Conservation (phyloP, 257 asterid species). For the Verbascum thapsus region DNA sequence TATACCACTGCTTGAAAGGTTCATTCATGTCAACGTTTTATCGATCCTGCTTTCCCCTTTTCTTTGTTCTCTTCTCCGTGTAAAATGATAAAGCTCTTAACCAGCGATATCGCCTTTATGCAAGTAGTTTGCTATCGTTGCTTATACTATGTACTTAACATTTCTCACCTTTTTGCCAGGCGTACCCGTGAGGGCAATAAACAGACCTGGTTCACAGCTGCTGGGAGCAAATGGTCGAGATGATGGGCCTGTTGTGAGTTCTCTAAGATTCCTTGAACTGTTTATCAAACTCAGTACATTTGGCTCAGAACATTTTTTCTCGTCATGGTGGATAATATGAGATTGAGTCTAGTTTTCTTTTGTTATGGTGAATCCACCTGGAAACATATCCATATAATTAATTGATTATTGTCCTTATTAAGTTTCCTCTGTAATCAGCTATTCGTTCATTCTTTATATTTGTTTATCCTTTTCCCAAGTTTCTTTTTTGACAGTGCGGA, state of each 20-base stretch:
- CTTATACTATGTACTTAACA: not conserved
- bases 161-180: constrained; percentile 47
- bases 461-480: not conserved
- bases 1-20: constrained; percentile 7
- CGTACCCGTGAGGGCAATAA: constrained; percentile 78
- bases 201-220: constrained; percentile 92
- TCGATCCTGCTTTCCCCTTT: not conserved
- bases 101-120: not conserved
- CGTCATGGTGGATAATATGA: constrained; percentile 5
- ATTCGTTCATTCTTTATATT: not conserved
- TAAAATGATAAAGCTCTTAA: constrained; percentile 20
- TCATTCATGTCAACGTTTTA: not conserved
- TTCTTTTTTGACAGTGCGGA: not conserved
- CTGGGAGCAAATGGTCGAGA: constrained; percentile 99
- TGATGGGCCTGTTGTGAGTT: constrained; percentile 93
- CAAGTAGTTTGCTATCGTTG: not conserved
- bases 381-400: constrained; percentile 11
- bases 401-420: not conserved
- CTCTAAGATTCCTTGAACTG: constrained; percentile 3
- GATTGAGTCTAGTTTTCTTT: constrained; percentile 1
- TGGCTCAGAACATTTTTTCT: too few relatives aligned
- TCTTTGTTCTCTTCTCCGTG: constrained; percentile 17
- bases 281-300: not conserved
- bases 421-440: not conserved
- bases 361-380: constrained; percentile 13